These are phyloP conservation scores for Casaregolazyma lundiana DNA, from an alignment of 1,139 yeast genomes.

Conservation along the genomic window DNA sequence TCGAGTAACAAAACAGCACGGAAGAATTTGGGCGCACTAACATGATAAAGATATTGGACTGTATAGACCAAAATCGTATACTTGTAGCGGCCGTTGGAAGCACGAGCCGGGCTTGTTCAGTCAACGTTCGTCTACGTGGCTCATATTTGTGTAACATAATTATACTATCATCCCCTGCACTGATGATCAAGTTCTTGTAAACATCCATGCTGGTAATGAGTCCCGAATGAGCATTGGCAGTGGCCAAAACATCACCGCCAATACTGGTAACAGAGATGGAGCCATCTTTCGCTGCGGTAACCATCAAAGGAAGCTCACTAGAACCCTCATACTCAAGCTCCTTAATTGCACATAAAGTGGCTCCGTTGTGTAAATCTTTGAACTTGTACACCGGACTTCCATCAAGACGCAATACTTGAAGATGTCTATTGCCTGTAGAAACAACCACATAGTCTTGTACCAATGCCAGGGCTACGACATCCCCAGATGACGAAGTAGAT, in stretches of 20 bases:
- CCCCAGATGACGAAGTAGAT: slow-evolving; percentile 7
- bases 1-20: slow-evolving; percentile 44
- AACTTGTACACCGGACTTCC: slow-evolving; percentile 17
- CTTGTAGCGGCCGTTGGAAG: slow-evolving; percentile 14
- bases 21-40: slow-evolving; percentile 62
- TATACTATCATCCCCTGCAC: slow-evolving; percentile 60
- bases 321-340: slow-evolving; percentile 1
- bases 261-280: slow-evolving; percentile 16
- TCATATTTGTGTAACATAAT: slow-evolving; percentile 43
- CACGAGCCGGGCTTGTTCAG: slow-evolving; percentile 6
- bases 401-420: slow-evolving; percentile 20
- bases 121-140: slow-evolving; percentile 29
- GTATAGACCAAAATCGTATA: slow-evolving; percentile 14
- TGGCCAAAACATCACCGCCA: slow-evolving; percentile 14
- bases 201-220: slow-evolving; percentile 40
- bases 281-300: slow-evolving; percentile 37
- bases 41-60: slow-evolving; percentile 39
- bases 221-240: slow-evolving; percentile 40
- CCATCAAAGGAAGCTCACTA: slow-evolving; percentile 15
- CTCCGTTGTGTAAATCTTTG: slow-evolving; percentile 21
- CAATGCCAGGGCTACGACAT: slow-evolving; percentile 10
- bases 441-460: slow-evolving; percentile 15
- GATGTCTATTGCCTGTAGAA: slow-evolving; percentile 23
- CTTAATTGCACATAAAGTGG: slow-evolving; percentile 17
- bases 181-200: slow-evolving; percentile 40